A percentile compares a stretch with the other conserved stretches of the same genome.
phyloP scores from a whole-genome alignment of 73 alveolate genomes.

The Blepharisma japonicum region DNA sequence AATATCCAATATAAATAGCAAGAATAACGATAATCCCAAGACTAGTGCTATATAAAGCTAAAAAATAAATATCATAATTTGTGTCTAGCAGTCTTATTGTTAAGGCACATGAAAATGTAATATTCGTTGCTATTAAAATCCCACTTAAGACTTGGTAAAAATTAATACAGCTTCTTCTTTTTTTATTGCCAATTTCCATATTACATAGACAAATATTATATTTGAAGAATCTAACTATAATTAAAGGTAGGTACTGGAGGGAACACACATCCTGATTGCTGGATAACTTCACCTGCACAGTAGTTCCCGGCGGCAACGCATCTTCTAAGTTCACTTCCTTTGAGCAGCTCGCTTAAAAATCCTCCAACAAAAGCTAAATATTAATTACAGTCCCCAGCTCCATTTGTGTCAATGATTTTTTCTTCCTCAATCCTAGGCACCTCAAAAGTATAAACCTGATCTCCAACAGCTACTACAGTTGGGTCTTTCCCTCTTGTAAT shows the following conservation, averaged over 20 bases:
- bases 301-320: slow-evolving; percentile 49
- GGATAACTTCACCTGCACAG: slow-evolving; percentile 42
- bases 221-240: too few species aligned
- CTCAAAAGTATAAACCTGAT: slow-evolving; percentile 41
- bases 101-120: too few species aligned
- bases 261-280: slow-evolving; percentile 44
- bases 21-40: too few species aligned
- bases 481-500: slow-evolving; percentile 76
- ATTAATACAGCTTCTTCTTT: too few species aligned
- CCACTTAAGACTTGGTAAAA: too few species aligned
- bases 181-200: too few species aligned
- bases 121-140: too few species aligned
- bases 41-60: too few species aligned
- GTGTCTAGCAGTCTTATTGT: too few species aligned
- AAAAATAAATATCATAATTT: too few species aligned
- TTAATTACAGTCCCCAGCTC: slow-evolving; percentile 85
- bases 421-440: slow-evolving; percentile 47
- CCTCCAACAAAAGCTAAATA: slow-evolving; percentile 86
- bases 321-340: slow-evolving; percentile 71
- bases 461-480: slow-evolving; percentile 55
- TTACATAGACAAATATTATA: too few species aligned
- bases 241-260: slow-evolving; percentile 3
- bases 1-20: too few species aligned
- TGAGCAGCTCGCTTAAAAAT: slow-evolving; percentile 72
- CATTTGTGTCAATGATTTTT: slow-evolving; percentile 84